Evolutionary conservation across 176 grass and related monocot genomes (phyloP).

Genomic region (Zizania latifolia): DNA sequence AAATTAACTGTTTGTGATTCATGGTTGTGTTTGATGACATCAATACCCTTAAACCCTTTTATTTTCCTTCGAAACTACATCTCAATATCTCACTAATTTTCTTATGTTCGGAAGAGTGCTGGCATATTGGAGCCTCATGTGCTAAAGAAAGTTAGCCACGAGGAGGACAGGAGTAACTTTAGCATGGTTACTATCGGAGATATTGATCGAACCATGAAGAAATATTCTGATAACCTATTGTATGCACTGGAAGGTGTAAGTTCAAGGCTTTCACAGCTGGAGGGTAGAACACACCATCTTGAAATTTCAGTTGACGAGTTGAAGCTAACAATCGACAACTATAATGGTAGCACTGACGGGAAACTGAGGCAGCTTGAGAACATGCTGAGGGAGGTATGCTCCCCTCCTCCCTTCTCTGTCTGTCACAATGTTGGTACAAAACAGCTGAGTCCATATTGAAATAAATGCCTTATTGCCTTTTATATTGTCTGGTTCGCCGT

Average conservation of each 20-base stretch:
- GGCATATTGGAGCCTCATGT: constrained; percentile 49
- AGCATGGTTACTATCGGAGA: constrained; percentile 43
- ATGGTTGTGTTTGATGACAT: background rate
- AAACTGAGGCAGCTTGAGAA: constrained; percentile 86
- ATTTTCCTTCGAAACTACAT: background rate
- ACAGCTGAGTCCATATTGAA: background rate
- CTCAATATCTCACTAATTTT: background rate
- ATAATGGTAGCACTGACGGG: constrained; percentile 72
- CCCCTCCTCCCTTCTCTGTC: background rate
- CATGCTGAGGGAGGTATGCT: constrained; percentile 77
- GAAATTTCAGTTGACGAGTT: constrained; percentile 71
- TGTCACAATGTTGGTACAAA: background rate
- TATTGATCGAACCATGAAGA: constrained; percentile 83
- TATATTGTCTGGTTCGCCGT: background rate
- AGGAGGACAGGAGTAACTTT: constrained; percentile 49
- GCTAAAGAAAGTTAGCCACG: constrained; percentile 52
- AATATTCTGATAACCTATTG: constrained; percentile 73
- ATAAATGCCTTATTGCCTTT: background rate
- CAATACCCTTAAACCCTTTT: background rate
- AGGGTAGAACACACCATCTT: constrained; percentile 62
- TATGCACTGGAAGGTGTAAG: constrained; percentile 71
- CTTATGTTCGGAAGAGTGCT: constrained; percentile 44
- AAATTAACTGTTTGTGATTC: background rate
- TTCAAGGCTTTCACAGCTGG: constrained; percentile 68
- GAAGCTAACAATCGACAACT: constrained; percentile 62